Evolutionary conservation across 805 yeast species (phyloP).

Genomic region (Starmerella bombicola): DNA sequence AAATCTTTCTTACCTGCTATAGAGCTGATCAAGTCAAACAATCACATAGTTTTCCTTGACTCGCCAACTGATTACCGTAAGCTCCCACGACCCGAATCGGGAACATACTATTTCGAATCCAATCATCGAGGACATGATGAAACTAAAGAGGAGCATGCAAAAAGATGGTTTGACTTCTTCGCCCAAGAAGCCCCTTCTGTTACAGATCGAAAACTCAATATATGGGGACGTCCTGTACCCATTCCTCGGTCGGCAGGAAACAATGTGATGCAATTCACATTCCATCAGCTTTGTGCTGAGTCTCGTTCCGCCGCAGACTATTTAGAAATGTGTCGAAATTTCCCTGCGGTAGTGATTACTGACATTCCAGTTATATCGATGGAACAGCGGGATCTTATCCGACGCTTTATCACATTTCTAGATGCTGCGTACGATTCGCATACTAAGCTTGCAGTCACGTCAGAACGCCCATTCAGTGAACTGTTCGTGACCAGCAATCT

Average conservation of each 20-base stretch:
- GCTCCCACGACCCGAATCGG: constrained; percentile 65
- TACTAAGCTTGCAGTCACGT: constrained; percentile 76
- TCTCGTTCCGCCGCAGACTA: constrained; percentile 93
- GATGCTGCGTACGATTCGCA: constrained; percentile 94
- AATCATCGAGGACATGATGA: constrained; percentile 42
- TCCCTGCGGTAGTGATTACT: constrained; percentile 70
- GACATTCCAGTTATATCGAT: constrained; percentile 81
- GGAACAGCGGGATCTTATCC: constrained; percentile 65
- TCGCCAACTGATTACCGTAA: constrained; percentile 93
- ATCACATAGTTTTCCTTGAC: constrained; percentile 66
- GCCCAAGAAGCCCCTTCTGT: constrained; percentile 38
- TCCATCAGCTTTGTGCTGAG: constrained; percentile 71
- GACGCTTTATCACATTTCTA: constrained; percentile 85
- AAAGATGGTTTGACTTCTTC: constrained; percentile 70
- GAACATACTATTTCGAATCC: constrained; percentile 33
- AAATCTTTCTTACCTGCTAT: constrained; percentile 88
- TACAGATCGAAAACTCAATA: constrained; percentile 32
- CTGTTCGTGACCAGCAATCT: constrained; percentile 65
- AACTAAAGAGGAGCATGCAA: constrained; percentile 46
- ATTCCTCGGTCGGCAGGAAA: constrained; percentile 72
- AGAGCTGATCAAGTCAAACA: constrained; percentile 55
- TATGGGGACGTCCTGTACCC: constrained; percentile 78
- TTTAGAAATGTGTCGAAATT: constrained; percentile 63
- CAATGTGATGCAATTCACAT: constrained; percentile 78
- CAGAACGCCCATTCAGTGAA: constrained; percentile 71